Base-by-base conservation (phyloP, 2,329 filamentous ascomycete genomes). In the Hypomyces perniciosus region DNA sequence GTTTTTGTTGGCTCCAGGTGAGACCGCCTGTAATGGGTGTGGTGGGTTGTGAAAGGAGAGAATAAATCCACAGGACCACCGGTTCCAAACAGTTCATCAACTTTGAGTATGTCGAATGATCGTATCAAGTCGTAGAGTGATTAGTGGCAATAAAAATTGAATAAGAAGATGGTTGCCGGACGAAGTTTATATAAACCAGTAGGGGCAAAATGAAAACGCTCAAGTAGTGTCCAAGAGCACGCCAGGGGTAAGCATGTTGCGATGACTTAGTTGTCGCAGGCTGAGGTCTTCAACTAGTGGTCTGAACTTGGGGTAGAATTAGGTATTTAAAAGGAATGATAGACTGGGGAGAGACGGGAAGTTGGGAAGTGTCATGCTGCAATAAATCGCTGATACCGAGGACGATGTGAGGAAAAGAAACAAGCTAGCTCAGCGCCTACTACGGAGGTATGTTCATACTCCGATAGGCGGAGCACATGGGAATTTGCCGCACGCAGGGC, bases 351-450 rank as follows among this genome's bases (percentile, higher is more conserved):
- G 39, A 27, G 39, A 42, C 39, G 39, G 39, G 39, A 42, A 26
- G 39, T 27, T 42, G 39, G 13, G n/a, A 42, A 42, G 13, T 42
- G 39, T 42, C 27, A 42, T 42, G 27, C 29, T 12, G 42, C 20
- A 44, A 13, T 44, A 31, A 5, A 12, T 44, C 42, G 42, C 42
- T 33, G 42, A 44, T 33, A 28, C 42, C 42, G 42, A 44, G 42
- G 27, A 44, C 8, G 20, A 44, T 20, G 26, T 26, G 6, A 8
- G 40, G 8, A 44, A 34, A 44, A 28, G 29, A 44, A 44, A 44
- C 42, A 44, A 44, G 42, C 31, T 44, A 33, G 42, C 42, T 26
- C 42, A 44, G 27, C 30, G 42, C 42, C 28, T 33, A 31, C 42
- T 44, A 34, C 28, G 20, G n/a, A 29, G n/a, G 42, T 44, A 12